Conservation (phyloP, 257 asterid species). For the Solanum sitiens region DNA sequence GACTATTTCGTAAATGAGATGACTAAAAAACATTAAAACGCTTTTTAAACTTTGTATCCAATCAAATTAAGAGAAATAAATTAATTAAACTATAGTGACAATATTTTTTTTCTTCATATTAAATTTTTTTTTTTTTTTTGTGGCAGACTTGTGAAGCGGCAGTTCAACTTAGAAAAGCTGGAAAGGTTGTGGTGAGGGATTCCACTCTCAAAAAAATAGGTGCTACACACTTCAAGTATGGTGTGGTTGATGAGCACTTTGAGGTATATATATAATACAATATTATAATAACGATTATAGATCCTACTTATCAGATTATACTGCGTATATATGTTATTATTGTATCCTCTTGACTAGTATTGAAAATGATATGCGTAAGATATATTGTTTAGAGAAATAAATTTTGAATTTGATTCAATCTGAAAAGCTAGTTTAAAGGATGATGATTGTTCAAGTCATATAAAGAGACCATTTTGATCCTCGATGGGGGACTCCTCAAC, state of each 20-base stretch:
- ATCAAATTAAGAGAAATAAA: no score
- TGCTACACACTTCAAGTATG: slow-evolving; percentile 48
- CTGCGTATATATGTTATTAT: not conserved
- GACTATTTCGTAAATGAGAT: no score
- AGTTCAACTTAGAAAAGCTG: slow-evolving; percentile 69
- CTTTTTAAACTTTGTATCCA: no score
- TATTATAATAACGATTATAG: not conserved
- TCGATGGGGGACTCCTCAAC: not conserved
- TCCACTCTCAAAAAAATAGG: slow-evolving; percentile 61
- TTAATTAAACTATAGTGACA: not conserved
- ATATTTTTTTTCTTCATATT: not conserved
- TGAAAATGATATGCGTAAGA: not conserved
- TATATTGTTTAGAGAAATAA: not conserved
- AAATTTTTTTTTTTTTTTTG: not conserved
- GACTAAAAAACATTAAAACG: no score
- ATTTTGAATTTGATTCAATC: no score
- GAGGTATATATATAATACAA: slow-evolving; percentile 31
- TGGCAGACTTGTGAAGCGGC: slow-evolving; percentile 83
- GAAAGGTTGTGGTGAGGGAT: slow-evolving; percentile 60
- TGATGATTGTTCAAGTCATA: not conserved
- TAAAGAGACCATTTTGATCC: not conserved
- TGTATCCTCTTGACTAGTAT: not conserved
- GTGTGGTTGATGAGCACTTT: slow-evolving; percentile 68
- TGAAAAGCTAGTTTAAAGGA: not conserved
- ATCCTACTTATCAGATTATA: not conserved